A percentile compares a stretch with the other conserved stretches of the same genome.
phyloP scores from a whole-genome alignment of 2,329 filamentous ascomycete genomes.

The Fusarium foetens region DNA sequence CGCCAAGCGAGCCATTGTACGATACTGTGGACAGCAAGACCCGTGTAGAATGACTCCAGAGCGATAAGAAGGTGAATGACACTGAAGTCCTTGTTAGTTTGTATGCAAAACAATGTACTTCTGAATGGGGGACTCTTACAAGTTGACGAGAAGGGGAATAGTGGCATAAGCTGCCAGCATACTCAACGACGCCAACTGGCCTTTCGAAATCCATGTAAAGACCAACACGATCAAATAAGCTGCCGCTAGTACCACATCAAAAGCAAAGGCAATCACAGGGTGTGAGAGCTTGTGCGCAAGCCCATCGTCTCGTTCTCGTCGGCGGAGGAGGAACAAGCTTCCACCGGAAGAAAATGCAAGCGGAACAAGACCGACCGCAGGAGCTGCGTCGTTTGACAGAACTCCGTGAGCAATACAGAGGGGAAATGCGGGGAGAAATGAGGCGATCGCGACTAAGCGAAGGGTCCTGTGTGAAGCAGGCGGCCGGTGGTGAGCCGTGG shows the following conservation, averaged over 20 bases:
- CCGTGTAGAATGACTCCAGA: constrained; percentile 52
- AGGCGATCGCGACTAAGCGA: constrained; percentile 49
- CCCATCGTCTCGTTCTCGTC: constrained; percentile 1
- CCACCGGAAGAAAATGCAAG: constrained; percentile 50
- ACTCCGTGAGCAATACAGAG: constrained; percentile 53
- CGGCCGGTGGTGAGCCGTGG: constrained; percentile 20
- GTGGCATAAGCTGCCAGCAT: constrained; percentile 57
- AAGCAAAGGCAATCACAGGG: constrained; percentile 52
- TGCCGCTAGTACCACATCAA: constrained; percentile 51
- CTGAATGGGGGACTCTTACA: constrained; percentile 45
- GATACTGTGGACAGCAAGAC: constrained; percentile 52
- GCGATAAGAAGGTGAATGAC: constrained; percentile 53
- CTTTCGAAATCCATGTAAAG: constrained; percentile 52
- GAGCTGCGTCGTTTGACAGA: constrained; percentile 48
- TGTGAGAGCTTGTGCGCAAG: constrained; percentile 16
- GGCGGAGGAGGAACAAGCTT: constrained; percentile 41
- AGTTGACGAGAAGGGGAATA: constrained; percentile 54
- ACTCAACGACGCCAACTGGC: constrained; percentile 45
- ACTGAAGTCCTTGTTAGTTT: constrained; percentile 39
- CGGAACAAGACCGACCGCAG: constrained; percentile 54
- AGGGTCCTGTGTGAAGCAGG: constrained; percentile 40
- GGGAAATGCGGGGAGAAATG: constrained; percentile 54
- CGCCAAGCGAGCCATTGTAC: constrained; percentile 54
- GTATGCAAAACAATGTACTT: no score
- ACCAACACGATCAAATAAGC: constrained; percentile 53